Percentiles rank a stretch among this genome's conserved stretches.
These are phyloP conservation scores for Passalora sequoiae DNA, from an alignment of 2,329 filamentous ascomycete genomes.

Conservation along the genomic window DNA sequence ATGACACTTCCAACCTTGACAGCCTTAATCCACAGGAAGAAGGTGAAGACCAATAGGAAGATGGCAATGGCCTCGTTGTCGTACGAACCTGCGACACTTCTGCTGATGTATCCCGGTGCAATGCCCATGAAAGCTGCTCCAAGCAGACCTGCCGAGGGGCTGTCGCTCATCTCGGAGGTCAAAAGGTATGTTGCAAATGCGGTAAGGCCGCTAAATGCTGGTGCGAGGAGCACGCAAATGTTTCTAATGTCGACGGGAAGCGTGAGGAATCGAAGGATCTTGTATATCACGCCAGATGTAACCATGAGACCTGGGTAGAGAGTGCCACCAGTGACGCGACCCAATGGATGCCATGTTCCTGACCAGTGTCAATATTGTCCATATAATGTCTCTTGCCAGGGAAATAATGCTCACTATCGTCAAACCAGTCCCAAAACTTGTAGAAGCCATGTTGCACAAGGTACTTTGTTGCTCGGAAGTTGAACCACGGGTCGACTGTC, in stretches of 20 bases:
- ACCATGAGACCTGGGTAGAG: slow-evolving; percentile 98
- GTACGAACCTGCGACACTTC: slow-evolving; percentile 96
- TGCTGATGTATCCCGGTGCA: slow-evolving; percentile 91
- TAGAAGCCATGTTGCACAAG: slow-evolving; percentile 96
- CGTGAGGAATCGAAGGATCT: slow-evolving; percentile 79
- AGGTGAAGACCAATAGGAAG: slow-evolving; percentile 96
- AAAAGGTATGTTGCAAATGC: slow-evolving; percentile 90
- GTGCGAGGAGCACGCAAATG: slow-evolving; percentile 93
- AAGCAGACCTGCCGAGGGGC: slow-evolving; percentile 87
- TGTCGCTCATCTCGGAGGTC: slow-evolving; percentile 95
- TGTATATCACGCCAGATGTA: slow-evolving; percentile 94
- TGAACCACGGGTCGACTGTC: slow-evolving; percentile 98
- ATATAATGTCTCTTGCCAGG: not conserved
- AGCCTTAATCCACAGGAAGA: slow-evolving; percentile 98
- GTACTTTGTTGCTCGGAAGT: slow-evolving; percentile 97
- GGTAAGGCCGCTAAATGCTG: slow-evolving; percentile 88
- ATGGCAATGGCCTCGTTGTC: slow-evolving; percentile 99
- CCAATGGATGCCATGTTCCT: slow-evolving; percentile 97
- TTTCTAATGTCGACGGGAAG: slow-evolving; percentile 97
- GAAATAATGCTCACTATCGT: slow-evolving; percentile 65
- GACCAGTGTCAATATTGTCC: slow-evolving; percentile 8
- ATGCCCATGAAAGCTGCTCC: slow-evolving; percentile 97
- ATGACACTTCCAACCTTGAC: slow-evolving; percentile 94
- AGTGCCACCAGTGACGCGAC: slow-evolving; percentile 97
- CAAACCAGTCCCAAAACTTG: slow-evolving; percentile 99